Conservation (phyloP, 2,329 filamentous ascomycete species). For the Botrytis paeoniae region DNA sequence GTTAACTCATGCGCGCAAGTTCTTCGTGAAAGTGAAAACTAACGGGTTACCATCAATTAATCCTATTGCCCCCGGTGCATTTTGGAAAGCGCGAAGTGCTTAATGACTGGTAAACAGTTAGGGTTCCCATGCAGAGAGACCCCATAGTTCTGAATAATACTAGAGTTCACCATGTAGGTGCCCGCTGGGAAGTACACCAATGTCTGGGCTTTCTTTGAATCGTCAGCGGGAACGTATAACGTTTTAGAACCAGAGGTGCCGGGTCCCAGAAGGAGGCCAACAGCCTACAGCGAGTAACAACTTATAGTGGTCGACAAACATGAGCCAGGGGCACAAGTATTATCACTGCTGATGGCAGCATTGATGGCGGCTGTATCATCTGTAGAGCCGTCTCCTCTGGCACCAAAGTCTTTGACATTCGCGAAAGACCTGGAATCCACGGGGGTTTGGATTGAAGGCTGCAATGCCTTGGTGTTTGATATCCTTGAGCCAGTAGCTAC, state of each 20-base stretch:
- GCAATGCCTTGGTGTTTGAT: conserved; percentile 27
- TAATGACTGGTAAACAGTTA: background rate
- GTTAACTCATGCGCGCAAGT: background rate
- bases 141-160: background rate
- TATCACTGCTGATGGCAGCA: conserved; percentile 34
- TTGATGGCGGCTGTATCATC: conserved; percentile 64
- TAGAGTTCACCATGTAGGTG: conserved; percentile 21
- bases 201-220: conserved; percentile 34
- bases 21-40: background rate
- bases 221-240: background rate
- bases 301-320: conserved; percentile 42
- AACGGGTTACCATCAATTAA: background rate
- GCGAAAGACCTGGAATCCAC: conserved; percentile 20
- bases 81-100: background rate
- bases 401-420: conserved; percentile 26
- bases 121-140: background rate
- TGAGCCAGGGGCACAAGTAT: conserved; percentile 28
- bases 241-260: conserved; percentile 30
- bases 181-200: conserved; percentile 25
- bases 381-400: conserved; percentile 22
- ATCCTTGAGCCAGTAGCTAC: conserved; percentile 26
- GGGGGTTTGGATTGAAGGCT: conserved; percentile 16
- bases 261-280: background rate
- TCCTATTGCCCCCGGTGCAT: background rate
- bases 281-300: background rate